Conservation (phyloP, 768 basidiomycete species). For the Tephrocybe sp. region DNA sequence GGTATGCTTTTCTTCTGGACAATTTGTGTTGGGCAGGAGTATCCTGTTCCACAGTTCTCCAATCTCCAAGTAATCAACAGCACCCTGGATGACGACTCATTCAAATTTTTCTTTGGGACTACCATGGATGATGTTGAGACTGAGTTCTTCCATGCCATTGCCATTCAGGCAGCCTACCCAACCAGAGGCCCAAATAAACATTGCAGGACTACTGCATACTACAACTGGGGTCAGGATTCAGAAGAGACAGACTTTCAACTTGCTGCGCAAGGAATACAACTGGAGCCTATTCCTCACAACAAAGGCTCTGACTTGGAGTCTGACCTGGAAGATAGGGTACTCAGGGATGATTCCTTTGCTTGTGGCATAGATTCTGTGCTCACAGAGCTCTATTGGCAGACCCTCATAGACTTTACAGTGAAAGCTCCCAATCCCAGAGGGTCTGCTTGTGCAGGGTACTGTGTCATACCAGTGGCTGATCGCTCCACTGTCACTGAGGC, state of each 20-base stretch:
- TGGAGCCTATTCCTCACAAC: background rate
- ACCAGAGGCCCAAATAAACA: background rate
- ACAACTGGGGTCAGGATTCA: background rate
- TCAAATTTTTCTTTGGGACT: background rate
- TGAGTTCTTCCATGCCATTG: background rate
- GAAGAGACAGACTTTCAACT: background rate
- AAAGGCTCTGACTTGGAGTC: background rate
- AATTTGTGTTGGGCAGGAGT: background rate
- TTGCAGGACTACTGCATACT: background rate
- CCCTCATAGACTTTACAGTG: slow-evolving; percentile 20
- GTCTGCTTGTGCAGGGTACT: slow-evolving; percentile 5
- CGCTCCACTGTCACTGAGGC: slow-evolving; percentile 7
- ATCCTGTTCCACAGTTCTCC: slow-evolving; percentile 3
- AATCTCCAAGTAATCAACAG: background rate
- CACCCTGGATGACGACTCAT: background rate
- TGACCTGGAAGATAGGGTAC: background rate
- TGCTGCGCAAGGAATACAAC: background rate
- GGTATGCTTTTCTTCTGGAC: slow-evolving; percentile 2
- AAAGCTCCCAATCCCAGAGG: slow-evolving; percentile 19
- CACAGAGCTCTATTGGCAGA: slow-evolving; percentile 21
- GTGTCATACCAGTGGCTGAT: slow-evolving; percentile 7
- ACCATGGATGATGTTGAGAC: background rate
- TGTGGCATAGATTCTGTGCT: background rate
- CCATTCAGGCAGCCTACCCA: background rate
- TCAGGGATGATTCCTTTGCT: slow-evolving; percentile 7